Base-by-base conservation (phyloP, 164 flowering plant species). In the Liquidambar formosana region DNA sequence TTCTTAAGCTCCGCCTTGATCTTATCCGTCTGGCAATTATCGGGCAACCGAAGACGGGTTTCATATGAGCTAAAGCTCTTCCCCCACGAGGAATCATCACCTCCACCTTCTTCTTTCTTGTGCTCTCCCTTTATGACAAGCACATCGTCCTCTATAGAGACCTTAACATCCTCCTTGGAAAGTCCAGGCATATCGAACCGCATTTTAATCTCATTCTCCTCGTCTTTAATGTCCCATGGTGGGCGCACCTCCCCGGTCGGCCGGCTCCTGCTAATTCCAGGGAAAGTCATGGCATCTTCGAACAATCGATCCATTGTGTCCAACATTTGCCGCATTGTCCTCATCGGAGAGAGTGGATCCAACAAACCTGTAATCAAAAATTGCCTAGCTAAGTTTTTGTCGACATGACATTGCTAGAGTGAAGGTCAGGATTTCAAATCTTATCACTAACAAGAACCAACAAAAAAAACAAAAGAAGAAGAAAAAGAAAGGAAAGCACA, bases 121-220 rank as follows among this genome's bases (percentile, higher is more conserved):
- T 77, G 78, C 66, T 89, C 88, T 2, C 94, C 94, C 27, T 75
- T 83, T 12, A 94, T 86, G 1, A 92, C 82, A 0, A 89, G 86
- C 4, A 83, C 68, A 19, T 89, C 83, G 13, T 85, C 93, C 63
- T 94, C 98, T 4, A 92, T 78, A 0, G 75, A 78, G 0, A 94
- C 82, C 74, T 82, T 87, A 2, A 94, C 92, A 5, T 94, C 94
- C 56, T 88, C 89, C 70, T 84, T 88, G 6, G 86, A 70, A 0
- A 88, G 76, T 6, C 90, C 90, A 0, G 92, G 98, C 92, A 94
- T 77, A 81, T 91, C 98, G 68, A 87, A 86, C 63, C 95, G 57
- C 89, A 89, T 85, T 72, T 79, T 86, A 69, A 88, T 73, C 68
- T 91, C 93, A 21, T 78, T 65, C 21, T 94, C 97, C 0, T 81